phyloP scores from a whole-genome alignment of 208 protist species.

The Trypanosoma mega region DNA sequence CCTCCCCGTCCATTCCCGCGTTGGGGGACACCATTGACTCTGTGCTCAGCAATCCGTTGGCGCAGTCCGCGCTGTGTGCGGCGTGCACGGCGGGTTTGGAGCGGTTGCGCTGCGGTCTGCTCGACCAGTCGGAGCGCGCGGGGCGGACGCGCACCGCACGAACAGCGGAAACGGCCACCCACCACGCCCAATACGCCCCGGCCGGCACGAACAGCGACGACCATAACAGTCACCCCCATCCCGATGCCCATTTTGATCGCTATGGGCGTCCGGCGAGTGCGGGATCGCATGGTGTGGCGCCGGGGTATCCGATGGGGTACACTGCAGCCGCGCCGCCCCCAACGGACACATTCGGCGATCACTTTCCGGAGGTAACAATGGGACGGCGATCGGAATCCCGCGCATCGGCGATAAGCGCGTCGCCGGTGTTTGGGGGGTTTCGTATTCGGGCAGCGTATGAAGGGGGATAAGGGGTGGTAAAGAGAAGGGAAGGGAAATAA shows the following conservation, averaged over 20 bases:
- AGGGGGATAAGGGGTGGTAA: background rate
- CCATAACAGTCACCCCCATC: too few relatives aligned
- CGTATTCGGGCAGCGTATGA: slow-evolving; percentile 13
- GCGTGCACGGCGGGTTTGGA: slow-evolving; percentile 12
- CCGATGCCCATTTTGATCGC: background rate
- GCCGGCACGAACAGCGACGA: too few relatives aligned
- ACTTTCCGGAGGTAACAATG: slow-evolving; percentile 7
- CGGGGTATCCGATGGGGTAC: background rate
- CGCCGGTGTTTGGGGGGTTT: slow-evolving; percentile 26
- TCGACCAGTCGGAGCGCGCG: slow-evolving; percentile 10
- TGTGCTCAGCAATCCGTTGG: slow-evolving; percentile 20
- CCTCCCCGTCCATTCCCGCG: too few relatives aligned
- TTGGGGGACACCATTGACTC: slow-evolving; percentile 10
- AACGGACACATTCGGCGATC: slow-evolving; percentile 9
- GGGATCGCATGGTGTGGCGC: background rate
- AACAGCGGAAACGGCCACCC: background rate
- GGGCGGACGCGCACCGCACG: background rate
- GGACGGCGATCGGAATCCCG: slow-evolving; percentile 15
- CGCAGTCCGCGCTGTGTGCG: slow-evolving; percentile 7
- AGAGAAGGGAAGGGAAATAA: too few relatives aligned
- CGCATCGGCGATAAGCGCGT: slow-evolving; percentile 10
- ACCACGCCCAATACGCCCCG: slow-evolving; percentile 2
- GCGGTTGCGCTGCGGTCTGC: slow-evolving; percentile 14
- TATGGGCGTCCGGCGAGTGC: background rate
- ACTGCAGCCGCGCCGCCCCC: background rate